Evolutionary conservation across 129 eudicot genomes (phyloP), one percentile per base, ranked within the genome.

Genomic region (Mikania micrantha): DNA sequence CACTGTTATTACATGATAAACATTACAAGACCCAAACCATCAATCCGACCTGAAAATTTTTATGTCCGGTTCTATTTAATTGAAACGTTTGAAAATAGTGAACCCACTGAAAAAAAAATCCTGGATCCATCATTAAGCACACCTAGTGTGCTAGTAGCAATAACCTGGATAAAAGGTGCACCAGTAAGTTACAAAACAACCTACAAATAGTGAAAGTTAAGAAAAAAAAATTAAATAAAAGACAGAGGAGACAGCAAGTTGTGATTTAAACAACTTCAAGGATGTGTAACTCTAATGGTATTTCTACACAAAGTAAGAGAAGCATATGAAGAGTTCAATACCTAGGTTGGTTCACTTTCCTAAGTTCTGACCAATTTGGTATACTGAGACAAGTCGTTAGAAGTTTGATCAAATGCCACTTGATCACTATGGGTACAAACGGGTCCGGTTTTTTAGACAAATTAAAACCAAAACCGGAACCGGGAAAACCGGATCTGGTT

Each of bases 321-420:
- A 57, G 13, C 41, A 31, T 16, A 17, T 60, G 25, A 49, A 16
- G 5, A 20, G 56, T 20, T 49, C 25, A 17, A 15, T 60, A 60
- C 66, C 47, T 61, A n/a, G 67, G 47, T 19, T 29, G 67, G 67
- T 61, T 35, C 31, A 61, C 9, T 61, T 48, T 61, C 67, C 2
- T n/a, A n/a, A n/a, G n/a, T n/a, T n/a, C n/a, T 61, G 29, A 19
- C 29, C 16, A 61, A 29, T 36, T 61, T 35, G n/a, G 17, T 48
- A 19, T 16, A 61, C 67, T 61, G 48, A 0, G 34, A 53, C 15
- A 24, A 11, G 28, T 29, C 11, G 36, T 17, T 9, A 35, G 67
- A 61, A 19, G 47, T 35, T 35, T 19, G n/a, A n/a, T n/a, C 48
- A 3, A 48, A 2, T 57, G 28, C 10, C 40, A 29, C 38, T 11